Percentiles rank a stretch among this genome's conserved stretches.
These are phyloP conservation scores for Rhinocladiella mackenziei DNA, from an alignment of 2,329 filamentous ascomycete species.

Conservation along the genomic window DNA sequence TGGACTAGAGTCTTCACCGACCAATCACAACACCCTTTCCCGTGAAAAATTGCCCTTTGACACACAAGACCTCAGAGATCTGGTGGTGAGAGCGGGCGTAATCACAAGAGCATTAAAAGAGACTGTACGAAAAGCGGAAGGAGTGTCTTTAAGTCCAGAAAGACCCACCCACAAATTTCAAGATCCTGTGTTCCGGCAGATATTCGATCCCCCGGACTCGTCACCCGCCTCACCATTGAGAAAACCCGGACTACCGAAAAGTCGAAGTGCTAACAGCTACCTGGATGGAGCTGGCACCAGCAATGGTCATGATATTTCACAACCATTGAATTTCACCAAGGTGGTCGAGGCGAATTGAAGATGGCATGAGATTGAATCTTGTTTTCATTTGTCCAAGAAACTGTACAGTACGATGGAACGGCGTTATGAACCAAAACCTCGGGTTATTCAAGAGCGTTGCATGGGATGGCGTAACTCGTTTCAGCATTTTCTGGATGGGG, in stretches of 20 bases:
- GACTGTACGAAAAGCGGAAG: constrained; percentile 48
- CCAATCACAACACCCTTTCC: constrained; percentile 31
- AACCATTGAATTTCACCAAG: constrained; percentile 17
- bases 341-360: constrained; percentile 24
- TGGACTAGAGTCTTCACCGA: constrained; percentile 30
- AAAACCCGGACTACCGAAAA: constrained; percentile 30
- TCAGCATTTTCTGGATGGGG: constrained; percentile 19
- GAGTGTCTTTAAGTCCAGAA: constrained; percentile 36
- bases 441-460: constrained; percentile 11
- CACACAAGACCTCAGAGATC: constrained; percentile 59
- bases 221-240: constrained; percentile 31
- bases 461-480: constrained; percentile 19
- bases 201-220: constrained; percentile 43
- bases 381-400: constrained; percentile 7
- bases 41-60: constrained; percentile 61
- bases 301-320: constrained; percentile 28
- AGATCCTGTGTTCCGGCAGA: constrained; percentile 47
- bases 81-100: constrained; percentile 51
- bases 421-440: constrained; percentile 18
- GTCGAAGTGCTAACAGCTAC: constrained; percentile 32
- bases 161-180: constrained; percentile 30
- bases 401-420: constrained; percentile 28
- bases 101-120: constrained; percentile 49
- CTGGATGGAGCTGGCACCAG: constrained; percentile 26
- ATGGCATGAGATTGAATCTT: not conserved